Evolutionary conservation across 2,329 filamentous ascomycete genomes (phyloP).

Genomic region (Pleurostoma richardsiae): DNA sequence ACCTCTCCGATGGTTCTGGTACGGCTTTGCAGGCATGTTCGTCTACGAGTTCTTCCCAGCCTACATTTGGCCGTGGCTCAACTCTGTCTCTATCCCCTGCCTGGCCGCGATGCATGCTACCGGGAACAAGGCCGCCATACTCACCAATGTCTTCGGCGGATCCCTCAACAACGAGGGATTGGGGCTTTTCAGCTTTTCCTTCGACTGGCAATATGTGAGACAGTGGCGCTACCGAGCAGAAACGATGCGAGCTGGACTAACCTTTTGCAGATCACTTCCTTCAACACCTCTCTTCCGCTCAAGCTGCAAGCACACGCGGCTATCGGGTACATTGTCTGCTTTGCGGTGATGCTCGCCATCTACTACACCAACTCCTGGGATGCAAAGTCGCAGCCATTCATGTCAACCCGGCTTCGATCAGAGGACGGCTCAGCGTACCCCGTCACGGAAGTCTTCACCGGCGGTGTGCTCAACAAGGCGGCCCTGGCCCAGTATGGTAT

Average conservation of each 20-base stretch:
- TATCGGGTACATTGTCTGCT: conserved; percentile 42
- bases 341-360: conserved; percentile 42
- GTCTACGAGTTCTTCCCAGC: conserved; percentile 48
- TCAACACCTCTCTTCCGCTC: conserved; percentile 46
- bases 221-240: neutral
- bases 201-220: conserved; percentile 53
- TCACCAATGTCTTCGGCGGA: conserved; percentile 47
- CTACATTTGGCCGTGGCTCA: conserved; percentile 51
- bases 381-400: conserved; percentile 42
- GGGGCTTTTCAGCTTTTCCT: conserved; percentile 40
- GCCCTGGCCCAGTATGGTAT: conserved; percentile 36
- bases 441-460: conserved; percentile 29
- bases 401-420: conserved; percentile 42
- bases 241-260: conserved; percentile 3
- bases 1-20: conserved; percentile 48
- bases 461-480: conserved; percentile 32
- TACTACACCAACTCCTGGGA: conserved; percentile 47
- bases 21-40: conserved; percentile 40
- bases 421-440: conserved; percentile 35
- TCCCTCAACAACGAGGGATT: conserved; percentile 46
- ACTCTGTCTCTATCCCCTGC: conserved; percentile 49
- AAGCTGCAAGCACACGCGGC: conserved; percentile 41
- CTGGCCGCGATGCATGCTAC: conserved; percentile 46
- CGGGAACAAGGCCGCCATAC: conserved; percentile 31
- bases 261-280: conserved; percentile 43